Percentiles rank a stretch among this genome's conserved stretches.
phyloP scores from a whole-genome alignment of 192 early-diverging fungal genomes.

The Coemansia aciculifera region DNA sequence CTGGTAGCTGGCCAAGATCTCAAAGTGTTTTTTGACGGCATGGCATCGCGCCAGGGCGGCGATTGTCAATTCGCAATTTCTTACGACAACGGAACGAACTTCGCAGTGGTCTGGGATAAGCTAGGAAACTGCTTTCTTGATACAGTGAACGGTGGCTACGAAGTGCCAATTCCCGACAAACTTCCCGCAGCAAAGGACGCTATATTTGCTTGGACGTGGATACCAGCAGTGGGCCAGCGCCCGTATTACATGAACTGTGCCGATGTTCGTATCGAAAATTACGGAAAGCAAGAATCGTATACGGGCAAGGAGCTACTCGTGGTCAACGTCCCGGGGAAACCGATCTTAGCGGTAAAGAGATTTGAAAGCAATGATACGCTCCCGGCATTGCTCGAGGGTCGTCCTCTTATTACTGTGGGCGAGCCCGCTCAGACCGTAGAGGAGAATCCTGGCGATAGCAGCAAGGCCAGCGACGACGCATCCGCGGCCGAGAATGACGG shows the following conservation, averaged over 20 bases:
- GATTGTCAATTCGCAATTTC: slow-evolving; percentile 53
- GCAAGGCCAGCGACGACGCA: not conserved
- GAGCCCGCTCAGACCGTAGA: slow-evolving; percentile 12
- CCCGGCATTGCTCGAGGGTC: slow-evolving; percentile 20
- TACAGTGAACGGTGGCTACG: slow-evolving; percentile 37
- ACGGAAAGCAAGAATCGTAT: slow-evolving; percentile 37
- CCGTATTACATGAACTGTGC: slow-evolving; percentile 50
- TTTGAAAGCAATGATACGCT: slow-evolving; percentile 21
- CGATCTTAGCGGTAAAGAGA: slow-evolving; percentile 19
- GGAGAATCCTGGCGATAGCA: not conserved
- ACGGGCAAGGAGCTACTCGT: slow-evolving; percentile 48
- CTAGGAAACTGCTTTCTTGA: slow-evolving; percentile 49
- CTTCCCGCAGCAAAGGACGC: slow-evolving; percentile 57
- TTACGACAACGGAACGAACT: slow-evolving; percentile 56
- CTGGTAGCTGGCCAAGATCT: slow-evolving; percentile 54
- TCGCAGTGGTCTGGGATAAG: slow-evolving; percentile 61
- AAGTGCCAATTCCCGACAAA: slow-evolving; percentile 57
- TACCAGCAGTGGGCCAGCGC: slow-evolving; percentile 24
- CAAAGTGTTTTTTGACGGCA: slow-evolving; percentile 55
- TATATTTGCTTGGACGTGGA: slow-evolving; percentile 56
- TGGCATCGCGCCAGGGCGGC: slow-evolving; percentile 38
- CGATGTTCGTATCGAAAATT: slow-evolving; percentile 46
- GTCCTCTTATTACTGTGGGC: slow-evolving; percentile 35
- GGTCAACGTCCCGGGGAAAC: slow-evolving; percentile 44
- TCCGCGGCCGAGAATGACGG: slow-evolving; percentile 8